Evolutionary conservation across 139 green algal genomes (phyloP).

Genomic region (Chlorella sp.): DNA sequence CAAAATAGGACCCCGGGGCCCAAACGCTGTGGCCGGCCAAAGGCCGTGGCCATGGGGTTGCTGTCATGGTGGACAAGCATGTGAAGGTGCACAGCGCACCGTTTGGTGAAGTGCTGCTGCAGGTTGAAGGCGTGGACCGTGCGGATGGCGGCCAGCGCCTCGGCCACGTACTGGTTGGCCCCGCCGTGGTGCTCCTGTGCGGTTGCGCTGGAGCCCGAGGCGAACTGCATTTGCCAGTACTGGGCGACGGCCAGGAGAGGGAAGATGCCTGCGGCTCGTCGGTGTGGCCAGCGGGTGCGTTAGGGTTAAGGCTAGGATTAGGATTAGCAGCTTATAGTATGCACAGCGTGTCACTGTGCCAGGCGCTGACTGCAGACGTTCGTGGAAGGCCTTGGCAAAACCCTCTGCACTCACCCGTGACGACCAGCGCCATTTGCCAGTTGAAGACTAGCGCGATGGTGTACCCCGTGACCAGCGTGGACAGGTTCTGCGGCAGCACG

Average conservation of each 20-base stretch:
- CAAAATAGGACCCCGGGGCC: too few relatives aligned
- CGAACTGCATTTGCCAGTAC: constrained; percentile 13
- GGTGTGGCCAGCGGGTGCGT: too few relatives aligned
- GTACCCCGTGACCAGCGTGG: constrained; percentile 13
- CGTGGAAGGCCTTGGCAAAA: too few relatives aligned
- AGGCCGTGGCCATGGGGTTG: too few relatives aligned
- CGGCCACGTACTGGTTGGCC: constrained; percentile 63
- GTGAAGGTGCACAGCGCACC: too few relatives aligned
- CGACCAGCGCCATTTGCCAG: constrained; percentile 76
- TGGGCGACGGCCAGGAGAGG: constrained; percentile 54
- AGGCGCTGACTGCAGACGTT: too few relatives aligned
- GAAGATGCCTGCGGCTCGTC: constrained; percentile 32
- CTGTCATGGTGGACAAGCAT: too few relatives aligned
- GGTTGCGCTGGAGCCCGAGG: not conserved
- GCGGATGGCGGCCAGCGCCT: constrained; percentile 59
- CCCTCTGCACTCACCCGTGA: constrained; percentile 50
- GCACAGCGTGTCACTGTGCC: too few relatives aligned
- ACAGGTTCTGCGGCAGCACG: constrained; percentile 34
- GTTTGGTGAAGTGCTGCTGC: constrained; percentile 25
- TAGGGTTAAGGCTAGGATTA: too few relatives aligned
- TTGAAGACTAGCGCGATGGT: constrained; percentile 48
- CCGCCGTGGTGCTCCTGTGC: constrained; percentile 32
- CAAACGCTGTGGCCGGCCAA: too few relatives aligned
- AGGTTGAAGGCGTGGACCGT: constrained; percentile 60
- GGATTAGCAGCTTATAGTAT: too few relatives aligned